Percentiles rank a stretch among this genome's conserved stretches.
These are phyloP conservation scores for Salix exigua DNA, from an alignment of 345 rosid species.

Conservation along the genomic window DNA sequence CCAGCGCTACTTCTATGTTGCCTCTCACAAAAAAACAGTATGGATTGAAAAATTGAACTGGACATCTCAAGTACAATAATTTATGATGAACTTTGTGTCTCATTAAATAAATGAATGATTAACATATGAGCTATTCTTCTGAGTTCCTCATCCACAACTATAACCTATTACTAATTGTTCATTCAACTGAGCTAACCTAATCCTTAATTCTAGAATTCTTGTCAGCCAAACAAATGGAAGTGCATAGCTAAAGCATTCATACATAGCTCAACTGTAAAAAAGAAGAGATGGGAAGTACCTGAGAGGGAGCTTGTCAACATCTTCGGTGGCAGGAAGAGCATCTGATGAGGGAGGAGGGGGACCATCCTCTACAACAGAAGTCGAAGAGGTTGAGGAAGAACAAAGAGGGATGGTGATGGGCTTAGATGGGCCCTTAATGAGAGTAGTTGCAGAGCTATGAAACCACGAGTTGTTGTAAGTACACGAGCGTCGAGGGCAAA, in stretches of 20 bases:
- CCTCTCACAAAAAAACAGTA: not conserved
- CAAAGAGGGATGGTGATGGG: constrained; percentile 24
- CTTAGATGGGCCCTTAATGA: constrained; percentile 28
- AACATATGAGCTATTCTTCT: not conserved
- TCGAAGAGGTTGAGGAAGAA: constrained; percentile 38
- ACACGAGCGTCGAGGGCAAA: constrained; percentile 22
- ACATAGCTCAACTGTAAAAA: too few relatives aligned
- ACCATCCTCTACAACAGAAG: constrained; percentile 37
- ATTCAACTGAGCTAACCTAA: not conserved
- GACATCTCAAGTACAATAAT: not conserved
- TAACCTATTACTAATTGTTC: not conserved
- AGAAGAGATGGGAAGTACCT: constrained; percentile 29
- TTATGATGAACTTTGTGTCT: too few relatives aligned
- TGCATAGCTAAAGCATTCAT: not conserved
- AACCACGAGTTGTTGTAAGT: constrained; percentile 8
- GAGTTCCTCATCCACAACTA: not conserved
- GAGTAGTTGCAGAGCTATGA: constrained; percentile 17
- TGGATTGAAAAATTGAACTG: not conserved
- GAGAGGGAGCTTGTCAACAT: constrained; percentile 28
- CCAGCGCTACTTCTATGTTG: not conserved
- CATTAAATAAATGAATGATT: not conserved
- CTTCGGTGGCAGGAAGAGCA: constrained; percentile 13
- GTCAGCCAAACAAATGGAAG: not conserved
- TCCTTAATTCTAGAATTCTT: not conserved
- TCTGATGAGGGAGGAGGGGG: constrained; percentile 22